These are phyloP conservation scores for Piloderma croceum DNA, from an alignment of 768 basidiomycete genomes.

Conservation along the genomic window DNA sequence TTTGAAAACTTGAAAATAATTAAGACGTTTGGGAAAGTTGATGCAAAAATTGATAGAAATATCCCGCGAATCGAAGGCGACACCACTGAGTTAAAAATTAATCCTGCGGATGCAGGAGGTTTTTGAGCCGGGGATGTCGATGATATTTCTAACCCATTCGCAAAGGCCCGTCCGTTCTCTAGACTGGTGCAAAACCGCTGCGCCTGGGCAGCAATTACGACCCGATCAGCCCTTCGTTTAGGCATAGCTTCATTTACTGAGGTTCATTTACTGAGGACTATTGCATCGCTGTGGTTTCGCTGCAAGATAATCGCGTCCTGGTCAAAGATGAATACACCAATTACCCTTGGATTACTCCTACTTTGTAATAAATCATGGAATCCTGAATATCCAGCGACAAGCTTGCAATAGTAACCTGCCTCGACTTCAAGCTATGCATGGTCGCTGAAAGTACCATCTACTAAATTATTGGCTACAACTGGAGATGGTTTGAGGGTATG, in stretches of 20 bases:
- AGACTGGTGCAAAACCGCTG: constrained; percentile 84
- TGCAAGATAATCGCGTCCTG: constrained; percentile 82
- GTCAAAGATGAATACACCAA: constrained; percentile 79
- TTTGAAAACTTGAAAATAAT: too few species aligned
- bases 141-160: constrained; percentile 7
- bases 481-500: constrained; percentile 91
- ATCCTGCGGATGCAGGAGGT: too few species aligned
- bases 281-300: constrained; percentile 70
- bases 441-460: constrained; percentile 57
- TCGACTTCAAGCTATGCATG: constrained; percentile 57
- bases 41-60: too few species aligned
- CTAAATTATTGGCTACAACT: constrained; percentile 89
- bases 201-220: constrained; percentile 66
- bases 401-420: constrained; percentile 88
- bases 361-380: constrained; percentile 77
- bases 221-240: constrained; percentile 75
- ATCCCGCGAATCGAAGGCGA: too few species aligned
- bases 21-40: too few species aligned
- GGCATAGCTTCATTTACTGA: constrained; percentile 83
- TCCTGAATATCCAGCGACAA: constrained; percentile 91
- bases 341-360: too few species aligned
- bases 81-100: too few species aligned
- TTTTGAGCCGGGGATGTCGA: too few species aligned
- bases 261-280: constrained; percentile 79
- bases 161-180: constrained; percentile 81